Evolutionary conservation across 441 rosid species (phyloP), one percentile per base, ranked within the genome.

Genomic region (Hura crepitans): DNA sequence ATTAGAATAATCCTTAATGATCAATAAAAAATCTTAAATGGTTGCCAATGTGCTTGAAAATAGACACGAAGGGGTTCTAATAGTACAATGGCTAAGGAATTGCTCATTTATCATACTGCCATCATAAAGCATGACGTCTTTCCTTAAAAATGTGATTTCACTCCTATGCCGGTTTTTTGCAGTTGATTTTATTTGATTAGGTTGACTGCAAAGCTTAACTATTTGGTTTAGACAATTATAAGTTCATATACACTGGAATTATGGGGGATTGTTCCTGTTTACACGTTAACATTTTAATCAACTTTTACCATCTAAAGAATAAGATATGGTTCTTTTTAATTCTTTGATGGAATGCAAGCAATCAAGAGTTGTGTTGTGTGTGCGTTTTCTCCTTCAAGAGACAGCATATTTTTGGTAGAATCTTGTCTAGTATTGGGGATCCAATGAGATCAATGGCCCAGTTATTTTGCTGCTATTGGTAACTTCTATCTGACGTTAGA

Each of bases 11-110:
- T 60, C 31, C 51, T 17, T 49, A 13, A 22, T 42, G 27, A 37
- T 69, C 9, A 27, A 33, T 30, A 30, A 15, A 20, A 59, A 51
- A 47, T 23, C 45, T 46, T 47, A 9, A 33, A 47, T 30, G 23
- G 37, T 46, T 51, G 42, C 33, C 25, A 68, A 55, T 62, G 18
- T 60, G 66, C 5, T 67, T 47, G 65, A 69, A 69, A 55, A 35
- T 43, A 23, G 53, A 57, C 11, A 27, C 68, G 39, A 43, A 30
- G 14, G 10, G 59, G 67, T 71, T 6, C 28, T 56, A 51, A 60
- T 33, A 31, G 30, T 18, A 25, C 55, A 46, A 13, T 31, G 7
- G 65, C 69, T 17, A 56, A 33, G 25, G 35, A 72, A 65, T 31
- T 71, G 57, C 27, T 51, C 8, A 13, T n/a, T 57, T 9, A 30